Evolutionary conservation across 139 green algal species (phyloP).

Genomic region (Spirogloea muscicola): DNA sequence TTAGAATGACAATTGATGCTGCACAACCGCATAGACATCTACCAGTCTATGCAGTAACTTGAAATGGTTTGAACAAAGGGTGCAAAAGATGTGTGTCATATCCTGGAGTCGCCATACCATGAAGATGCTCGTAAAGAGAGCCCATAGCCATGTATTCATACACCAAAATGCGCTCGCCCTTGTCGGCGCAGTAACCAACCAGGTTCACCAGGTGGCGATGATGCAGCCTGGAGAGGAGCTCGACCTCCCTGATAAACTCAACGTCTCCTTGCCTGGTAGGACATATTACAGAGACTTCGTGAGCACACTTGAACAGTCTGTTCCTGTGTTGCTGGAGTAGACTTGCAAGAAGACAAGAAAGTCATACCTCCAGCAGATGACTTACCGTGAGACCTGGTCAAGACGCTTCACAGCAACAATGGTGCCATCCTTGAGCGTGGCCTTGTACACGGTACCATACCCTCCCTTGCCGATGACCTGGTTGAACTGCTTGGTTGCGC

Average conservation of each 20-base stretch:
- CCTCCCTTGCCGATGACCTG: slow-evolving; percentile 33
- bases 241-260: slow-evolving; percentile 59
- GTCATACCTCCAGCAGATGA: no score
- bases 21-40: no score
- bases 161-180: slow-evolving; percentile 19
- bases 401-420: slow-evolving; percentile 36
- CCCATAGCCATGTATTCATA: slow-evolving; percentile 41
- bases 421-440: slow-evolving; percentile 27
- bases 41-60: no score
- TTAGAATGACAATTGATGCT: no score
- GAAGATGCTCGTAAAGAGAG: slow-evolving; percentile 23
- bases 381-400: slow-evolving; percentile 12
- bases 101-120: no score
- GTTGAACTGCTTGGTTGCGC: slow-evolving; percentile 30
- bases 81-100: no score
- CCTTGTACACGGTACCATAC: slow-evolving; percentile 42
- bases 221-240: slow-evolving; percentile 41
- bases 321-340: no score
- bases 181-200: slow-evolving; percentile 54
- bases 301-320: no score
- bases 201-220: slow-evolving; percentile 52
- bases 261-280: slow-evolving; percentile 45
- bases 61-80: no score
- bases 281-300: no score
- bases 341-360: no score